Evolutionary conservation across 108 stramenopile species (phyloP).

Genomic region (Thalassiosira profunda): DNA sequence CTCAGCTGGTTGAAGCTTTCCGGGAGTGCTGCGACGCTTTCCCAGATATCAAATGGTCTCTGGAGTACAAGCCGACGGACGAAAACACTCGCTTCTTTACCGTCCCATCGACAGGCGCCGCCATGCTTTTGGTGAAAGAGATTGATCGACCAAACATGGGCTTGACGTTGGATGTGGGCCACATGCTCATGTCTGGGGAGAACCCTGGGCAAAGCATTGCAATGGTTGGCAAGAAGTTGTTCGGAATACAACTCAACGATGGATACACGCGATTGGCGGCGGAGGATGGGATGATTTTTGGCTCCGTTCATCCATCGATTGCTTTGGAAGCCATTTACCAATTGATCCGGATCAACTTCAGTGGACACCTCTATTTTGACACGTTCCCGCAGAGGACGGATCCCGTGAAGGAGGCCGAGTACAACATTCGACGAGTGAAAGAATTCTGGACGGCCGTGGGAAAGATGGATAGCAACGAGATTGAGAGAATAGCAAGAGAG

Average conservation of each 20-base stretch:
- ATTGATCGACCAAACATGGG: slow-evolving; percentile 87
- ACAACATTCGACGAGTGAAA: slow-evolving; percentile 80
- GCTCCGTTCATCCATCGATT: slow-evolving; percentile 80
- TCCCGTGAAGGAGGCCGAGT: slow-evolving; percentile 83
- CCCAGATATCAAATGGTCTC: slow-evolving; percentile 78
- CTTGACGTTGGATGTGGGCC: slow-evolving; percentile 87
- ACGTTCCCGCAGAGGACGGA: slow-evolving; percentile 90
- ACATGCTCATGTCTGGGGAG: slow-evolving; percentile 88
- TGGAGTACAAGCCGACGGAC: slow-evolving; percentile 92
- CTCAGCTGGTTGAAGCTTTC: slow-evolving; percentile 77
- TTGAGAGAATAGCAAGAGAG: slow-evolving; percentile 50
- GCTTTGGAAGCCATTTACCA: slow-evolving; percentile 89
- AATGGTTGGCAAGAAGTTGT: slow-evolving; percentile 80
- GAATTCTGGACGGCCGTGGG: slow-evolving; percentile 69
- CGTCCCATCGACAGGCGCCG: slow-evolving; percentile 88
- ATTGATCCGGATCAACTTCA: slow-evolving; percentile 61
- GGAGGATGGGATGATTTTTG: slow-evolving; percentile 93
- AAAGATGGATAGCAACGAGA: slow-evolving; percentile 33
- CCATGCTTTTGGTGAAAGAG: slow-evolving; percentile 72
- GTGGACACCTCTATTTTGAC: slow-evolving; percentile 91
- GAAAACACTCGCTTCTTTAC: slow-evolving; percentile 91
- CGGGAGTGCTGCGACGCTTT: slow-evolving; percentile 84
- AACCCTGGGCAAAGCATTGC: slow-evolving; percentile 90
- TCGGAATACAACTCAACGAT: slow-evolving; percentile 89
- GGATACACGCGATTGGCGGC: slow-evolving; percentile 86